These are phyloP conservation scores for Mycena vitilis DNA, from an alignment of 768 basidiomycete species.

Conservation along the genomic window DNA sequence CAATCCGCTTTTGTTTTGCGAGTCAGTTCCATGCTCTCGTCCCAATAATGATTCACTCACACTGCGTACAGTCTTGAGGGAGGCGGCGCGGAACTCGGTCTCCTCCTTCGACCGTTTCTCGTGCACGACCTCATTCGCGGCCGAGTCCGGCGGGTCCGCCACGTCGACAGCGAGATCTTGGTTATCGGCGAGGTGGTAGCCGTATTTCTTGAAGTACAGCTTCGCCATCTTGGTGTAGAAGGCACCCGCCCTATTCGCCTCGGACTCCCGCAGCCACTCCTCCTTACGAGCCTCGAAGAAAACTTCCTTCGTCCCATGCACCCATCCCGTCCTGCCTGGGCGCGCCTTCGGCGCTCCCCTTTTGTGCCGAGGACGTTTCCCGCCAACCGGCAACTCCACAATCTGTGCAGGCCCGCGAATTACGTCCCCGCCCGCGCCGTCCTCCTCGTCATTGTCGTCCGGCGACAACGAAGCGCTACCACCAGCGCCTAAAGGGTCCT, in stretches of 20 bases:
- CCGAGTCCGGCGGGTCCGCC: conserved; percentile 4
- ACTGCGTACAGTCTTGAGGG: no score
- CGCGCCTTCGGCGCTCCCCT: not conserved
- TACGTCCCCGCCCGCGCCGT: no score
- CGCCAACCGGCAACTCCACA: not conserved
- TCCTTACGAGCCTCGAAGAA: conserved; percentile 1
- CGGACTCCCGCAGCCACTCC: not conserved
- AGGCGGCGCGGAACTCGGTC: not conserved
- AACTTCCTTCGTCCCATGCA: not conserved
- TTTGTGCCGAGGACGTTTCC: not conserved
- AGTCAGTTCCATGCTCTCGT: no score
- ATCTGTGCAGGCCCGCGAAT: not conserved
- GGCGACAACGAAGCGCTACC: no score
- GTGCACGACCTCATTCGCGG: conserved; percentile 7
- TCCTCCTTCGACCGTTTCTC: not conserved
- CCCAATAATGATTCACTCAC: not conserved
- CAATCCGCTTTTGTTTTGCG: not conserved
- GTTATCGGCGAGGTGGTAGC: not conserved
- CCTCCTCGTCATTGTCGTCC: no score
- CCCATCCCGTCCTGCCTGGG: not conserved
- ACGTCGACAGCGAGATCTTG: conserved; percentile 5
- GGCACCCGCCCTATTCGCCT: not conserved
- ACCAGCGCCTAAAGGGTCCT: no score
- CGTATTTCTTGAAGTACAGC: conserved; percentile 5
- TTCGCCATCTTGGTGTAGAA: conserved; percentile 8